Evolutionary conservation across 2,329 filamentous ascomycete genomes (phyloP), one percentile per base, ranked within the genome.

Genomic region (Fusarium redolens): DNA sequence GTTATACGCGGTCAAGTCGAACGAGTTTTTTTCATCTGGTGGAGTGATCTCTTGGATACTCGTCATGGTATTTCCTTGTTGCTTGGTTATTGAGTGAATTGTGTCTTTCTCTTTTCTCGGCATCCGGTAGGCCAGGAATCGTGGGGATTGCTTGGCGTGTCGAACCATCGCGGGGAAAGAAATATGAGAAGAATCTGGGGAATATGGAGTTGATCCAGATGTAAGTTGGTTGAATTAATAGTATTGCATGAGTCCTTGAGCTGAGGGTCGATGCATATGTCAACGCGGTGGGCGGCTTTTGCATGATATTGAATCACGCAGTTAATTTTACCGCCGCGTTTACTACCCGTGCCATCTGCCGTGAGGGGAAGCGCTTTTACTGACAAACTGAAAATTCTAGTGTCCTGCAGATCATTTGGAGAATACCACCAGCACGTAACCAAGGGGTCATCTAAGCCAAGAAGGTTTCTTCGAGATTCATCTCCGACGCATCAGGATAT

Each of bases 31-130:
- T 3, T 4, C 22, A 6, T 44, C 45, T 43, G 28, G 50, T 69
- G 66, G 66, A 57, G 40, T 30, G 62, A 68, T 68, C 25, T 61
- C 25, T 52, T 35, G 37, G 30, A 37, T 28, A n/a, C 28, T 68
- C 64, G 44, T 69, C 57, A 62, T 62, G 38, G 18, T 41, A 37
- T 20, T 33, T 31, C 51, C 33, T 20, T 58, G 31, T 38, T 58
- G 12, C 14, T 22, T 52, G 38, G 6, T 22, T 18, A 8, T 37
- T 40, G 2, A 38, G 22, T 37, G 18, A 38, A 20, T 22, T 30
- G n/a, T 20, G 25, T 38, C 25, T 22, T n/a, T 50, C 1, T 45
- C 25, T 38, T 20, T 25, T 22, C 25, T 35, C 13, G 18, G 13
- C 30, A 17, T 38, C 51, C n/a, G 25, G 59, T 28, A 14, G 10